Percentiles rank a stretch among this genome's conserved stretches.
Conservation (phyloP, 305 asterid genomes). For the Plantago coronopus region DNA sequence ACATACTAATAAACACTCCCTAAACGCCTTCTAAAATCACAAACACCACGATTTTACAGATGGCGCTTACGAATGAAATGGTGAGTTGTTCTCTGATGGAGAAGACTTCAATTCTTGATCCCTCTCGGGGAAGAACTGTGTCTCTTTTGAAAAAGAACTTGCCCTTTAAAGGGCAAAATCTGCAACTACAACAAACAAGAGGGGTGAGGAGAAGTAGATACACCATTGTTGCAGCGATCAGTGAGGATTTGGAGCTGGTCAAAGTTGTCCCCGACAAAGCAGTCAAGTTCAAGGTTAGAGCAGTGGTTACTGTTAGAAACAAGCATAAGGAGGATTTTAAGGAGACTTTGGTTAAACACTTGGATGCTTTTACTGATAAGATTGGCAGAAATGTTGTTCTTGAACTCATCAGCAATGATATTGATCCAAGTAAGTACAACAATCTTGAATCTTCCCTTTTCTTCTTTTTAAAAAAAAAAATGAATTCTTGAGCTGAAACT, state of each 20-base stretch:
- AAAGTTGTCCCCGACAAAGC: conserved; percentile 65
- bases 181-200: conserved; percentile 24
- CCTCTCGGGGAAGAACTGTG: conserved; percentile 21
- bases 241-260: conserved; percentile 67
- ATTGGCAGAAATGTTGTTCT: conserved; percentile 79
- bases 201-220: conserved; percentile 14
- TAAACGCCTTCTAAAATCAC: conserved; percentile 6
- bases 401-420: conserved; percentile 68
- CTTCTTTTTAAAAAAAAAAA: no score
- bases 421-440: conserved; percentile 89
- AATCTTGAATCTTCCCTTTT: neutral
- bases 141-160: conserved; percentile 22
- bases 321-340: conserved; percentile 72
- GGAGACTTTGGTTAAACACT: conserved; percentile 62
- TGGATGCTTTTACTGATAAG: conserved; percentile 75
- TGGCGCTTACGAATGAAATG: conserved; percentile 69
- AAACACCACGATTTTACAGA: conserved; percentile 21
- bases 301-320: conserved; percentile 78
- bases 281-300: conserved; percentile 70
- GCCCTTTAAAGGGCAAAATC: conserved; percentile 31
- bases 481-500: no score
- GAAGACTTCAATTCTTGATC: conserved; percentile 36
- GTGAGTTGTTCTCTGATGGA: conserved; percentile 53
- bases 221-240: conserved; percentile 58
- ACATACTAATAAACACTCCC: neutral